phyloP scores from a whole-genome alignment of 768 basidiomycete genomes.

The Suillus lakei region DNA sequence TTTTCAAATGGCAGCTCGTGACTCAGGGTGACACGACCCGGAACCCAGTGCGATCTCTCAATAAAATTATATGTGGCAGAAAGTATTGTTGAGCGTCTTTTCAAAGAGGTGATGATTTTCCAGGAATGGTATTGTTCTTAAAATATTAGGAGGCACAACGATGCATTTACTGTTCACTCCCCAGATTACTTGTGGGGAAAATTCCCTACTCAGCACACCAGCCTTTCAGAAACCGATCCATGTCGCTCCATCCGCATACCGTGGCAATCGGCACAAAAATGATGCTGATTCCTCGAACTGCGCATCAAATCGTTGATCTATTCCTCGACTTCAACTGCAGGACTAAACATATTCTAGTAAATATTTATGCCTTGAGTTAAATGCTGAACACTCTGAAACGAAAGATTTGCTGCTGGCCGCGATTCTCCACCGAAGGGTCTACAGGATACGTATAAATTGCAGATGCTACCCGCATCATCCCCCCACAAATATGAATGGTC shows the following conservation, averaged over 20 bases:
- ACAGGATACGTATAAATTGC: not conserved
- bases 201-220: not conserved
- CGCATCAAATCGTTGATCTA: slow-evolving; percentile 4
- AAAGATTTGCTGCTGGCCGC: not conserved
- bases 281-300: not conserved
- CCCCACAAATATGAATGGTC: not conserved
- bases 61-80: not conserved
- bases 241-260: not conserved
- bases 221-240: not conserved
- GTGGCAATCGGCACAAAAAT: not conserved
- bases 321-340: not conserved
- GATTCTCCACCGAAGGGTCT: not conserved
- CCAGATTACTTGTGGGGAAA: not conserved
- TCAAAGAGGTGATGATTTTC: not conserved
- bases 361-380: not conserved
- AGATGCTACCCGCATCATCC: not conserved
- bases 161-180: not conserved
- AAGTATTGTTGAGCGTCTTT: not conserved
- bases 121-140: not conserved
- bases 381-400: not conserved
- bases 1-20: not conserved
- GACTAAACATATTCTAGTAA: not conserved
- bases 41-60: not conserved
- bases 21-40: not conserved
- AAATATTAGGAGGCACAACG: not conserved